phyloP scores from a whole-genome alignment of 768 basidiomycete species.

The Xerocomellus amylosporus region DNA sequence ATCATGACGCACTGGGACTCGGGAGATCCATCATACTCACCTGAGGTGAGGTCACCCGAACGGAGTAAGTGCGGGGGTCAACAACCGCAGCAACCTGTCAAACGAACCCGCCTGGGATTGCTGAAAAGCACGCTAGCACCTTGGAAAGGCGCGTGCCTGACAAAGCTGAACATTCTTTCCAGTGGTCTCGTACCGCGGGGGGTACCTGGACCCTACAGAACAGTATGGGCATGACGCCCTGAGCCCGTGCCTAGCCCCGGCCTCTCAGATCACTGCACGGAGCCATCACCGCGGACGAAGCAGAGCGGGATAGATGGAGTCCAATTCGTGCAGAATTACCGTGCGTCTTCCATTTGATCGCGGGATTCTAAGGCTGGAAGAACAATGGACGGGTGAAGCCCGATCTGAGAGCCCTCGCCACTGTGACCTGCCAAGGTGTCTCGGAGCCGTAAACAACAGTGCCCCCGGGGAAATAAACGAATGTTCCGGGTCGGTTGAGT shows the following conservation, averaged over 20 bases:
- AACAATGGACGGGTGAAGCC: constrained; percentile 6
- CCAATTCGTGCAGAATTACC: not conserved
- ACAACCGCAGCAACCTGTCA: not conserved
- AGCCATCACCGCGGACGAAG: constrained; percentile 22
- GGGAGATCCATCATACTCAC: not conserved
- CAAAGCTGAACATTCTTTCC: not conserved
- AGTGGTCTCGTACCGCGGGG: constrained; percentile 3
- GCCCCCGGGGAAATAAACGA: not conserved
- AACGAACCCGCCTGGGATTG: not conserved
- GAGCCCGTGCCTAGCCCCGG: not conserved
- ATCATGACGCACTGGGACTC: not conserved
- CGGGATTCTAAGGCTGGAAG: constrained; percentile 7
- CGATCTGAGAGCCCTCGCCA: constrained; percentile 6
- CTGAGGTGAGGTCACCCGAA: constrained; percentile 5
- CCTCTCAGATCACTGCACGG: not conserved
- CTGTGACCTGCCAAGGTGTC: not conserved
- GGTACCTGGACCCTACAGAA: constrained; percentile 1
- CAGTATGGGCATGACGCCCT: not conserved
- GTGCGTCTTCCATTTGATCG: constrained; percentile 19
- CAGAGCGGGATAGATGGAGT: not conserved
- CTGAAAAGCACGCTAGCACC: not conserved
- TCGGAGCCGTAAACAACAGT: constrained; percentile 1
- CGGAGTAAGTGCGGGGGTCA: constrained; percentile 8
- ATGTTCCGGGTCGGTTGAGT: not conserved
- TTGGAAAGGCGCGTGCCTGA: not conserved